These are phyloP conservation scores for Handroanthus guayacan DNA, from an alignment of 257 asterid genomes.

Conservation along the genomic window DNA sequence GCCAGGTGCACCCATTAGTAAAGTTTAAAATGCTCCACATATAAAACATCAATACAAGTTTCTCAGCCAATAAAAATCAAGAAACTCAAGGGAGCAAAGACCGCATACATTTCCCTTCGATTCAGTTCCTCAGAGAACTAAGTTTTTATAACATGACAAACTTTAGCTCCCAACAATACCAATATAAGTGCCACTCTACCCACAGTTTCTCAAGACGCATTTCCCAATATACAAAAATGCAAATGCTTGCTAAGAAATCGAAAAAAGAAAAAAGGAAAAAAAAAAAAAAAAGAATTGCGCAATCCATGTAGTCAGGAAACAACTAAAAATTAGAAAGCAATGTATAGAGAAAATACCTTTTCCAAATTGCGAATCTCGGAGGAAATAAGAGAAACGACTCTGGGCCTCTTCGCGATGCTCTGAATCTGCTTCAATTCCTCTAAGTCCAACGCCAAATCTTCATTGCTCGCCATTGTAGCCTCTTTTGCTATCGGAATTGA, in stretches of 20 bases:
- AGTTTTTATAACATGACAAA: not conserved
- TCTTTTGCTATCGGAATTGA: not conserved
- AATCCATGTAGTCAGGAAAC: too few relatives aligned
- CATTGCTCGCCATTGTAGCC: conserved; percentile 47
- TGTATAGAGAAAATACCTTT: conserved; percentile 51
- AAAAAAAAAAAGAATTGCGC: too few relatives aligned
- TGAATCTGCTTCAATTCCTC: conserved; percentile 84
- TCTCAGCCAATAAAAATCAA: not conserved
- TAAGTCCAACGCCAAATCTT: conserved; percentile 71
- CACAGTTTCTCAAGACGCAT: not conserved
- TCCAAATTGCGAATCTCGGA: conserved; percentile 71
- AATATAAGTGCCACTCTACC: not conserved
- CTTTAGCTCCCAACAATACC: not conserved
- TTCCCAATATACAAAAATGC: not conserved
- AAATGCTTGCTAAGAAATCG: not conserved
- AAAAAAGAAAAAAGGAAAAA: not conserved
- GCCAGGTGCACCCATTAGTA: not conserved
- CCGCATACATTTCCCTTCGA: not conserved
- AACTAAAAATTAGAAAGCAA: too few relatives aligned
- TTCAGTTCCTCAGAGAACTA: too few relatives aligned
- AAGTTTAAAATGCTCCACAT: not conserved
- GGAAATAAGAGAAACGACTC: conserved; percentile 70
- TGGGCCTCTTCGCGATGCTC: conserved; percentile 81
- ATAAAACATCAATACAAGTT: not conserved
- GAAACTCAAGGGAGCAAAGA: not conserved